Base-by-base conservation (phyloP, 1,139 yeast genomes). In the Spencermartinsiella ligniputridi region DNA sequence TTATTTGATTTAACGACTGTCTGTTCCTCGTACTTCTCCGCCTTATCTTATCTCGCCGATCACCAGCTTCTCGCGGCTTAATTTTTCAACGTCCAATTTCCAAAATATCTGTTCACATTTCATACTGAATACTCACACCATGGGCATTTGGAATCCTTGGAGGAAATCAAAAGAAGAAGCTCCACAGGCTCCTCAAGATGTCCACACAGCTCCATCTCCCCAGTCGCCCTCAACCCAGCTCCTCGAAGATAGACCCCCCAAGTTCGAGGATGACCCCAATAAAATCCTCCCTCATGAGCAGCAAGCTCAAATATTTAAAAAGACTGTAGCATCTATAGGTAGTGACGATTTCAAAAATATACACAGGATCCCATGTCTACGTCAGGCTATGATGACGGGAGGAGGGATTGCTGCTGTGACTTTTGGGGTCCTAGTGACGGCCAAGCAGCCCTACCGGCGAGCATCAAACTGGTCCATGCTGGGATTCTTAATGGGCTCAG, bases 301-400 rank as follows among this genome's bases (percentile, higher is more conserved):
- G 21, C 27, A 29, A 20, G 40, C 27, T 12, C 45, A 39, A 17
- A 33, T 36, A 22, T 27, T 64, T 13, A 50, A 53, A 22, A 53
- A 54, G 34, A 59, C 59, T 3, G 44, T 59, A 27, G 40, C 50
- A 13, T 45, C 55, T 25, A 52, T 66, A 18, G 46, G 53, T 6
- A 32, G 50, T 3, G 67, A 70, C 0, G 95, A 87, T 60, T 83
- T 89, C 60, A 67, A 74, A 8, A 72, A 75, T 37, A 69, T 83
- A 47, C 72, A 80, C 15, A 67, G 71, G 46, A 85, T 89, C 62
- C 96, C 97, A 1, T 90, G 97, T 63, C 87, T 90, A 63, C 72
- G 96, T 51, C 92, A 85, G 48, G 94, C 96, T 1, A 87, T 89
- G 63, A 71, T 90, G 51, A 77, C 95, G 0, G 97, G 97, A 3